Conservation (phyloP, 2,329 filamentous ascomycete genomes). For the Fusarium irregulare region DNA sequence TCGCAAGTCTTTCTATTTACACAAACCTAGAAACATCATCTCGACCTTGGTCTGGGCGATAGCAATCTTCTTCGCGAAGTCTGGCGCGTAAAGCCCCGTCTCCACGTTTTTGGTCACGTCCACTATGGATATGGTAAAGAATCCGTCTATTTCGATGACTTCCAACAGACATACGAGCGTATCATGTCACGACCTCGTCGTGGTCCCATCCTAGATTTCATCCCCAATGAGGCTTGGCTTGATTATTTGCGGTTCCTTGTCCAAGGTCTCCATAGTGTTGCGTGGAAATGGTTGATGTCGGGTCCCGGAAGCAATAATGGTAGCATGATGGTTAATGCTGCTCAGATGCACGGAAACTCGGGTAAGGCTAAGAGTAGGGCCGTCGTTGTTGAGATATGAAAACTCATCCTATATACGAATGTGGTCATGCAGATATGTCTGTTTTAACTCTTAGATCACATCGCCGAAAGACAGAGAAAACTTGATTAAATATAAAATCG, state of each 20-base stretch:
- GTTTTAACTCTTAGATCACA: background rate
- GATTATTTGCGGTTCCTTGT: constrained; percentile 58
- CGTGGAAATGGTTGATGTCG: constrained; percentile 68
- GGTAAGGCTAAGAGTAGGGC: constrained; percentile 59
- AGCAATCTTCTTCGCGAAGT: constrained; percentile 76
- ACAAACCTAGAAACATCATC: constrained; percentile 68
- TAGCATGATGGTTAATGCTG: constrained; percentile 67
- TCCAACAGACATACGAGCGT: constrained; percentile 77
- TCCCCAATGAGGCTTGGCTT: constrained; percentile 60
- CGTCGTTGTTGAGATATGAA: constrained; percentile 52
- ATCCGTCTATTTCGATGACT: constrained; percentile 78
- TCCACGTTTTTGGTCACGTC: constrained; percentile 89
- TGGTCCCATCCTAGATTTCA: constrained; percentile 58
- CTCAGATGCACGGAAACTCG: constrained; percentile 65
- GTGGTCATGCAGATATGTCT: background rate
- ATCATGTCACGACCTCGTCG: constrained; percentile 61
- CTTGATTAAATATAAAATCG: background rate
- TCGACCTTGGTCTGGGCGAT: constrained; percentile 77
- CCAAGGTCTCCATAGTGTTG: constrained; percentile 59
- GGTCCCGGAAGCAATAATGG: constrained; percentile 63
- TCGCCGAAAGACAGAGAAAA: background rate
- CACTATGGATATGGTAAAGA: constrained; percentile 80
- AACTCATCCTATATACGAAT: background rate
- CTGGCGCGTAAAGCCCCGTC: constrained; percentile 76
- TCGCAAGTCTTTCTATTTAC: constrained; percentile 10